phyloP scores from a whole-genome alignment of 2,329 filamentous ascomycete species.

The Colletotrichum sidae region DNA sequence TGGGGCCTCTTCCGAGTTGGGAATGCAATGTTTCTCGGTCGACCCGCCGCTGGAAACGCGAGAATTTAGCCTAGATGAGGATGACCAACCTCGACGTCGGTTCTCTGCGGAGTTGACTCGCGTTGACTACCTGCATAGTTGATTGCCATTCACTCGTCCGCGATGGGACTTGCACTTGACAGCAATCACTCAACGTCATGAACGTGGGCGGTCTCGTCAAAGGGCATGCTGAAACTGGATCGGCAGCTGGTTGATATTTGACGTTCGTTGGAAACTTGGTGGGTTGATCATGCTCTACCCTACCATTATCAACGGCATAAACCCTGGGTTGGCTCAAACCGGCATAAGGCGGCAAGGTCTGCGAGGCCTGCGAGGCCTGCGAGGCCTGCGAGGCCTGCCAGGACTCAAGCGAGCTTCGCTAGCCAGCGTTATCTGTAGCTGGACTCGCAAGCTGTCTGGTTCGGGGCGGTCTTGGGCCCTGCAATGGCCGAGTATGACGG shows the following conservation, averaged over 20 bases:
- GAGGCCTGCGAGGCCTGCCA: not conserved
- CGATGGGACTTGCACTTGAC: not conserved
- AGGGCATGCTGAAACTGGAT: conserved; percentile 1
- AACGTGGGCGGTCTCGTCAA: not conserved
- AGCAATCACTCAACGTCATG: not conserved
- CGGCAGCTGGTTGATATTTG: conserved; percentile 24
- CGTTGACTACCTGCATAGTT: too few relatives aligned
- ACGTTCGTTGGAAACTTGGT: conserved; percentile 29
- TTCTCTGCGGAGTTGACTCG: conserved; percentile 19
- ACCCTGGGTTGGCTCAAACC: not conserved
- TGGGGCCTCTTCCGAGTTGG: conserved; percentile 32
- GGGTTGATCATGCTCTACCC: conserved; percentile 12
- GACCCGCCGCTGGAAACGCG: conserved; percentile 21
- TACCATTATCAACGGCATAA: not conserved
- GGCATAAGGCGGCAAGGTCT: conserved; percentile 17
- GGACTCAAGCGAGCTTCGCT: conserved; percentile 27
- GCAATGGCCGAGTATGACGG: conserved; percentile 10
- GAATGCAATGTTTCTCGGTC: conserved; percentile 36
- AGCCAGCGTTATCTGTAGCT: not conserved
- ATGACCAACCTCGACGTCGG: conserved; percentile 1
- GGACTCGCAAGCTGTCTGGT: not conserved
- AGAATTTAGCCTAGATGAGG: conserved; percentile 18
- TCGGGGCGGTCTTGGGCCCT: conserved; percentile 1
- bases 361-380: not conserved
- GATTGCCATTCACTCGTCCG: too few relatives aligned